Base-by-base conservation (phyloP, 2,329 filamentous ascomycete genomes). In the Phaeosphaeriaceae sp. region DNA sequence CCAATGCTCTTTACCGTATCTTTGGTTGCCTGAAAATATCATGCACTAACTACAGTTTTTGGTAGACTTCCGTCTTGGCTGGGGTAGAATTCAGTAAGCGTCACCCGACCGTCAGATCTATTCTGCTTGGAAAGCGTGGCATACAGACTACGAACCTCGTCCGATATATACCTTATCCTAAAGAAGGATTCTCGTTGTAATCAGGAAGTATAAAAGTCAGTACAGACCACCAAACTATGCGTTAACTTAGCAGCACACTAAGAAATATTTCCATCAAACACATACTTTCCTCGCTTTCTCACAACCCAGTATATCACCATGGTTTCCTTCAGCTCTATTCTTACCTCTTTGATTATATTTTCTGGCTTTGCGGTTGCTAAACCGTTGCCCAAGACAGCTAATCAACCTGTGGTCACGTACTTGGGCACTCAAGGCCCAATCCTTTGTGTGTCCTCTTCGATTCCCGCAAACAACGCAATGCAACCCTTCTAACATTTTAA, bases 341-440 rank as follows among this genome's bases (percentile, higher is more conserved):
- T 68, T 34, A 54, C 64, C 2, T 52, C 48, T 12, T 39, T 65
- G 7, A 37, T 68, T 7, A 42, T 54, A 8, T 43, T 61, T n/a
- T 39, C 60, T 16, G 48, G 58, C 21, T 32, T 52, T 23, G 54
- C 48, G 12, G 29, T 58, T 36, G 58, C 62, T 13, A 62, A 50
- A 21, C 53, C 62, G 1, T 50, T 60, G 17, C 53, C 58, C 3
- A 70, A 67, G 38, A 28, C 54, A 4, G 58, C 60, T 18, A 44
- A 61, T 28, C 60, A 65, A 36, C 63, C 66, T 2, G 60, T 67
- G 3, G 57, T 71, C 1, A 69, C 66, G 8, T 71, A 71, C 26
- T 58, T 70, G 1, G 66, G 67, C 20, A 70, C 57, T 12, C 64
- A 70, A 54, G 63, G 66, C 0, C 58, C 61, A 7, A 64, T 70